Conservation (phyloP, 2,329 filamentous ascomycete genomes). For the Ascosphaera apis region DNA sequence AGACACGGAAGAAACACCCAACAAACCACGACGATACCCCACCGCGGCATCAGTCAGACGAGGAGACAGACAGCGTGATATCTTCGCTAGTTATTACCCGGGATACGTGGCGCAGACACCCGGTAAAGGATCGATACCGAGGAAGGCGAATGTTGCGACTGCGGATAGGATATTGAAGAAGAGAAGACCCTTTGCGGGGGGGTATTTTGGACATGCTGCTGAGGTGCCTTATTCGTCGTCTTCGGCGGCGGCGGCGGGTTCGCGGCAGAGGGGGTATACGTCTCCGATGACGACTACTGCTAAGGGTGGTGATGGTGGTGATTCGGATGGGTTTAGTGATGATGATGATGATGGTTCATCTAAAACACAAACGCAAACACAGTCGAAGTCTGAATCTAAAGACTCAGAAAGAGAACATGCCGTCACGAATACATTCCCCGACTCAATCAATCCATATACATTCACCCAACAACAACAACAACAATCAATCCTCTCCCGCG, state of each 20-base stretch:
- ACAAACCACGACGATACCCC: too few relatives aligned
- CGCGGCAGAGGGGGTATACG: constrained; percentile 22
- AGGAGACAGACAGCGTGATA: constrained; percentile 15
- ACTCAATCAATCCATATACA: too few relatives aligned
- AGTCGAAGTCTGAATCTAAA: background rate
- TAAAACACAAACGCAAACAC: background rate
- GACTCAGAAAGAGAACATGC: constrained; percentile 5
- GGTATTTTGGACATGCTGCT: too few relatives aligned
- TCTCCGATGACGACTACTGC: constrained; percentile 17
- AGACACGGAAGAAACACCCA: constrained; percentile 26
- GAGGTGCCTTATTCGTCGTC: too few relatives aligned
- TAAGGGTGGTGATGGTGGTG: constrained; percentile 22
- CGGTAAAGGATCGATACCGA: constrained; percentile 41
- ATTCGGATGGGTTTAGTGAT: constrained; percentile 17
- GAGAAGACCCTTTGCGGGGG: too few relatives aligned
- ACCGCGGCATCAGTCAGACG: constrained; percentile 10
- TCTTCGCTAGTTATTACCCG: constrained; percentile 20
- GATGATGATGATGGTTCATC: constrained; percentile 8
- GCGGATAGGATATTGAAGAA: constrained; percentile 25
- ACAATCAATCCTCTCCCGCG: constrained; percentile 24
- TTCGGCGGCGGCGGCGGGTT: constrained; percentile 24
- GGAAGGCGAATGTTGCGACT: constrained; percentile 24
- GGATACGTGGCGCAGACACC: constrained; percentile 25
- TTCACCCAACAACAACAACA: too few relatives aligned
- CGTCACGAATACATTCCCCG: too few relatives aligned